Evolutionary conservation across 495 filamentous ascomycete genomes (phyloP).

Genomic region (Pseudevernia furfuracea): DNA sequence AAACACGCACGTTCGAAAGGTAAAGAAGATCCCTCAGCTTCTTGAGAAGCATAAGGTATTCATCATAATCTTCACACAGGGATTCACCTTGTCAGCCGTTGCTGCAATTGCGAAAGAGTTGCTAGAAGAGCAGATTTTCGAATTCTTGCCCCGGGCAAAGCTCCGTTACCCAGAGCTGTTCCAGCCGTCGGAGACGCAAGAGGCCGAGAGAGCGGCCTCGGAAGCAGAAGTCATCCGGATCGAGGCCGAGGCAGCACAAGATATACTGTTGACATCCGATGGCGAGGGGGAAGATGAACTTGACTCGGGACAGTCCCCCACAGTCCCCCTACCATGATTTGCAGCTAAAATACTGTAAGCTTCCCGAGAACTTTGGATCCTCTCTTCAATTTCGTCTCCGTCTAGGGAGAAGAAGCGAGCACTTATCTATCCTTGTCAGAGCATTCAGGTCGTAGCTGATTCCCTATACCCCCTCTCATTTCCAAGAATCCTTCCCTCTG

Average conservation of each 20-base stretch:
- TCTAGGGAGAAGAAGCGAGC: conserved; percentile 44
- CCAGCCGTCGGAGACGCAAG: conserved; percentile 15
- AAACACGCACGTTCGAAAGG: conserved; percentile 19
- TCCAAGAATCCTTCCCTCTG: conserved; percentile 36
- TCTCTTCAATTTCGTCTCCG: conserved; percentile 54
- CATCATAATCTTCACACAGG: conserved; percentile 16
- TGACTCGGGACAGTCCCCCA: no score
- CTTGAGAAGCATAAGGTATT: conserved; percentile 17
- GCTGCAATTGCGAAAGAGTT: conserved; percentile 21
- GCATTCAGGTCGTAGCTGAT: background rate
- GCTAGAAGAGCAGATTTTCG: conserved; percentile 19
- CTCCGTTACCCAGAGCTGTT: conserved; percentile 21
- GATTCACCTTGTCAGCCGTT: conserved; percentile 14
- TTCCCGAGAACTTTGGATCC: no score
- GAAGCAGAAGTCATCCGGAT: conserved; percentile 18
- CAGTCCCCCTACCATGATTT: no score
- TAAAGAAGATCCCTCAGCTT: conserved; percentile 17
- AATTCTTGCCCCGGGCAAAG: conserved; percentile 14
- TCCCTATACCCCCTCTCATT: conserved; percentile 26
- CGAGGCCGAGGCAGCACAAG: conserved; percentile 20
- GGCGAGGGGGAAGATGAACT: no score
- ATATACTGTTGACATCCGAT: conserved; percentile 14
- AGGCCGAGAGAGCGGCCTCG: conserved; percentile 19
- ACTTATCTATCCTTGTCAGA: background rate
- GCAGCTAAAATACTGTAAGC: no score